Evolutionary conservation across 371 early-diverging fungal species (phyloP), one percentile per base, ranked within the genome.

Genomic region (Rhizopus delemar): DNA sequence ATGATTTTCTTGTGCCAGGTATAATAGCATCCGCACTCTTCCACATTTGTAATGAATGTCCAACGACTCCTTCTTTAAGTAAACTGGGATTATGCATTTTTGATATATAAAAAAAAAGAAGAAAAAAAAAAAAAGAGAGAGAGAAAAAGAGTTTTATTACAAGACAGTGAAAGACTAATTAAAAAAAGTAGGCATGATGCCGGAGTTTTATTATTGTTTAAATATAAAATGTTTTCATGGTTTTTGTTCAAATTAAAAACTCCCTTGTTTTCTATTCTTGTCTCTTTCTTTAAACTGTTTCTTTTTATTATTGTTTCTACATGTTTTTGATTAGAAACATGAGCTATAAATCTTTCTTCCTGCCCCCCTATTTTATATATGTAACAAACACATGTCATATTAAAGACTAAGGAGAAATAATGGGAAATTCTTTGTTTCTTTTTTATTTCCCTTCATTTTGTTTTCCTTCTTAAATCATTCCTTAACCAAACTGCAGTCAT

Each of bases 1-100:
- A 60, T 8, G 46, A 46, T 41, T 60, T 59, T 34, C 46, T 22
- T 22, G 22, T 57, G n/a, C 16, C n/a, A 8, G 46, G 16, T 11
- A 13, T 33, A 6, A 16, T n/a, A 7, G 61, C 43, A 38, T 54
- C 55, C 29, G 53, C 34, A 9, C 41, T 50, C 41, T 56, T 62
- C 54, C 59, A 56, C n/a, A 29, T 45, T 35, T 33, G 33, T 8
- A 56, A 33, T 22, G 32, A 11, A 22, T 51, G 59, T 13, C 36
- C 52, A 8, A 51, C 53, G 31, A 12, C 12, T 7, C 39, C 12
- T 39, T 56, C 51, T 12, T 56, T 43, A 41, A 49, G 41, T 34
- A 11, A 15, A 39, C 3, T 48, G 16, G 29, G 12, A 50, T 39
- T 50, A n/a, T 43, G 45, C 35, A 39, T 57, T 8, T 32, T 33